Evolutionary conservation across 2,329 filamentous ascomycete species (phyloP), one percentile per base, ranked within the genome.

Genomic region (Apiospora phragmitis): DNA sequence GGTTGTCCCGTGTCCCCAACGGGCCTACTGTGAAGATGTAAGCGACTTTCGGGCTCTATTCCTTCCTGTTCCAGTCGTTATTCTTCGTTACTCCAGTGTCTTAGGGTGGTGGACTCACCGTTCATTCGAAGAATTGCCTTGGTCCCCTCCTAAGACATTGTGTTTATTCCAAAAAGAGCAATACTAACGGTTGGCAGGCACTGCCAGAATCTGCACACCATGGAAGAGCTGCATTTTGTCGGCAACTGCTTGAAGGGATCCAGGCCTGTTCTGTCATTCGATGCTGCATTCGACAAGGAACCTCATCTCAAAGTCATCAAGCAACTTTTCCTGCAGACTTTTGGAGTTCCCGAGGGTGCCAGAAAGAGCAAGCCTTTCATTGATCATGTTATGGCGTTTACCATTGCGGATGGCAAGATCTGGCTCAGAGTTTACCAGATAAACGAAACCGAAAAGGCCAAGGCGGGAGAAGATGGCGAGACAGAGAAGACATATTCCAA

Each of bases 391-490:
- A 95, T 98, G 88, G 92, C 91, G 71, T 97, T 99, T 81, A 97
- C 93, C 71, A 85, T 97, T 42, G 93, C 93, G 4, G 95, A 97
- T 78, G 94, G 93, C 78, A 97, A 97, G 85, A 93, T 99, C 77
- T 99, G 95, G 95, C 91, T 98, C 71, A 90, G 96, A 69, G 94
- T 95, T 78, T 99, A 98, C 83, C 94, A 99, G 83, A 93, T 98
- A 80, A 91, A 89, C 76, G 95, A 98, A 82, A 91, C 92, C 0
- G 94, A 96, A 77, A 85, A 87, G 75, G 74, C 78, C 4, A 83
- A 84, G 59, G 75, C 75, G 2, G 82, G 76, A 5, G 81, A 82
- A 16, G 83, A 83, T 8, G 83, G 80, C 43, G 85, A 86, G 71
- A 85, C 85, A 69, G 83, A 84, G 38, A 81, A 68, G 18, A 71